Evolutionary conservation across 164 flowering plant genomes (phyloP).

Genomic region (grape (Vitis vinifera)): ASM3070453v1 NC_081817.1:4108501-4109000

Average conservation of each 20-base stretch:
- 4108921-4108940: conserved; percentile 17
- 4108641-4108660: background rate
- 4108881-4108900: conserved; percentile 18
- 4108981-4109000: conserved; percentile 22
- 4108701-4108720: conserved; percentile 56
- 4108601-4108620: no score
- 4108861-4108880: background rate
- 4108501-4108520: no score
- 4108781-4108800: conserved; percentile 28
- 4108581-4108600: no score
- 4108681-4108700: conserved; percentile 54
- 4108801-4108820: conserved; percentile 31
- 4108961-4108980: conserved; percentile 34
- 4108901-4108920: conserved; percentile 21
- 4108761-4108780: conserved; percentile 46
- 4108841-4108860: background rate
- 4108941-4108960: background rate
- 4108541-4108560: no score
- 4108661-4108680: conserved; percentile 30
- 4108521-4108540: no score
- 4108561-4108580: no score
- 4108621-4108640: no score
- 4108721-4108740: conserved; percentile 43
- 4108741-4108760: conserved; percentile 47
- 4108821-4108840: conserved; percentile 21